Conservation (phyloP, 2,329 filamentous ascomycete genomes). For the Claviceps digitariae region DNA sequence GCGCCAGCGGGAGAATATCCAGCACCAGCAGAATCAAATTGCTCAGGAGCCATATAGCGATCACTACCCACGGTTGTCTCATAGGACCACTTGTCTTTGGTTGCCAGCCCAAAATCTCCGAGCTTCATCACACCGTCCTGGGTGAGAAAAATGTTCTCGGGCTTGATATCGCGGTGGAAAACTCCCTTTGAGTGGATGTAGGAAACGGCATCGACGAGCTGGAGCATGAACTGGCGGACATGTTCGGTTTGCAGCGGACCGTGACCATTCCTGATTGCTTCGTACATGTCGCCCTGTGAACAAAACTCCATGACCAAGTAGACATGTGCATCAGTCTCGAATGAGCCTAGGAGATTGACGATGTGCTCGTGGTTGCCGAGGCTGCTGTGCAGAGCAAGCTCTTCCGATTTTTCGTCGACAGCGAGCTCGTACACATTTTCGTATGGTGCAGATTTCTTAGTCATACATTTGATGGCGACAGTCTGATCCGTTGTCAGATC, state of each 20-base stretch:
- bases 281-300: conserved; percentile 88
- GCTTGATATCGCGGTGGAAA: conserved; percentile 97
- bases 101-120: conserved; percentile 90
- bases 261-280: conserved; percentile 80
- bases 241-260: conserved; percentile 92
- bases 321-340: conserved; percentile 80
- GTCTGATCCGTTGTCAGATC: conserved; percentile 63
- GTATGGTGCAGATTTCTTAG: conserved; percentile 58
- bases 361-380: conserved; percentile 78
- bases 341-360: conserved; percentile 81
- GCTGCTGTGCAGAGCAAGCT: conserved; percentile 64
- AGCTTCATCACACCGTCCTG: conserved; percentile 85
- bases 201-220: conserved; percentile 78
- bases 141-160: conserved; percentile 94
- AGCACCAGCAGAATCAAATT: conserved; percentile 76
- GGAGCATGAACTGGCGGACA: conserved; percentile 92
- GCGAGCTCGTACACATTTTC: conserved; percentile 51
- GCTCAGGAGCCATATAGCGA: conserved; percentile 97
- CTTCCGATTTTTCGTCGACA: conserved; percentile 71
- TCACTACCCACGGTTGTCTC: conserved; percentile 94
- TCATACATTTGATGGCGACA: conserved; percentile 93
- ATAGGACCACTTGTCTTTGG: conserved; percentile 76
- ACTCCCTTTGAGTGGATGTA: conserved; percentile 85
- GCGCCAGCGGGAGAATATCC: conserved; percentile 90
- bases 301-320: conserved; percentile 95